Evolutionary conservation across 208 protist species (phyloP).

Genomic region (Lotmaria passim): DNA sequence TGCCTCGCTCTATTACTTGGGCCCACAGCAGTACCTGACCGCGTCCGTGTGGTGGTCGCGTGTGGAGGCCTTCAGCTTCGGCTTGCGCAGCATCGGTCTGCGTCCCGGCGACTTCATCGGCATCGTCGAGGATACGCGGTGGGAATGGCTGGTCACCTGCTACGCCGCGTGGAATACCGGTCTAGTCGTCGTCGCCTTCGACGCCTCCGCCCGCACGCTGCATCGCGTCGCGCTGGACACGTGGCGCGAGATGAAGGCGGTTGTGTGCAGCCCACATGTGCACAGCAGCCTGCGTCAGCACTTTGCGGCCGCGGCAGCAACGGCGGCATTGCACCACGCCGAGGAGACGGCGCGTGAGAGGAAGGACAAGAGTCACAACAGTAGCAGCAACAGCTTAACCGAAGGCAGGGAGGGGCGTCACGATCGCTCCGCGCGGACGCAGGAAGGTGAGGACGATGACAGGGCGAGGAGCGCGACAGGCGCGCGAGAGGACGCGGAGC

Average conservation of each 20-base stretch:
- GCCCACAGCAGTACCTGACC: constrained; percentile 54
- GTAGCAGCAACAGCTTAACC: neutral
- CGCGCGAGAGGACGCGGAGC: no score
- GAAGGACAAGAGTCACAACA: neutral
- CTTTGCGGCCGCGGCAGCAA: constrained; percentile 20
- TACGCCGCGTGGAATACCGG: constrained; percentile 67
- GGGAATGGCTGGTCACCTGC: constrained; percentile 77
- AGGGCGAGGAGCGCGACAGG: no score
- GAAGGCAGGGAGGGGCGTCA: no score
- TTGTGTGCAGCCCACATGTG: constrained; percentile 58
- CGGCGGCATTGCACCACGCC: neutral
- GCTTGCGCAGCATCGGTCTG: constrained; percentile 61
- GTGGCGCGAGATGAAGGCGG: constrained; percentile 30
- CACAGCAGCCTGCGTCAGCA: constrained; percentile 30
- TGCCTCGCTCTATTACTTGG: constrained; percentile 43
- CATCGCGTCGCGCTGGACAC: constrained; percentile 37
- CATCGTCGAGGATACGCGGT: constrained; percentile 68
- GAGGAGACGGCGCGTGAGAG: neutral
- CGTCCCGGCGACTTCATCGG: constrained; percentile 44
- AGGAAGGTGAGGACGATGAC: no score
- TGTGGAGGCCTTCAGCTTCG: constrained; percentile 51
- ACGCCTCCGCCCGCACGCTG: constrained; percentile 33
- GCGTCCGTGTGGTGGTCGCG: constrained; percentile 54
- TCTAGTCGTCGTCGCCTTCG: constrained; percentile 50
- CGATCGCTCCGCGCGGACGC: no score